Evolutionary conservation across 257 asterid species (phyloP).

Genomic region (Solanum tarapatanum): DNA sequence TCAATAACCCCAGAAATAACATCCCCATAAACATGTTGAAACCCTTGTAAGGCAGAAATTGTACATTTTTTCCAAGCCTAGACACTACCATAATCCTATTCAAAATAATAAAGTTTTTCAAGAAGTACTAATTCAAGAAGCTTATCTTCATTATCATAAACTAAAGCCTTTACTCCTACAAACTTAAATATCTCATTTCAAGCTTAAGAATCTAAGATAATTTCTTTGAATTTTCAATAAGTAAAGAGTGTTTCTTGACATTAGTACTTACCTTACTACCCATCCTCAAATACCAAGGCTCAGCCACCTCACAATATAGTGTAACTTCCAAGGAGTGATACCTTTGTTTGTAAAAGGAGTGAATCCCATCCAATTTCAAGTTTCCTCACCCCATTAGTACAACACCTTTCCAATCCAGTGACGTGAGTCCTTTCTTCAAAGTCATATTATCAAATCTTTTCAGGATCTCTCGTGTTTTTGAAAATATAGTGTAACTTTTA

Average conservation of each 20-base stretch:
- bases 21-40: constrained; percentile 87
- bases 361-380: too few relatives aligned
- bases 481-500: too few relatives aligned
- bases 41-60: constrained; percentile 71
- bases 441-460: too few relatives aligned
- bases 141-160: constrained; percentile 47
- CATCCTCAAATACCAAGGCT: constrained; percentile 72
- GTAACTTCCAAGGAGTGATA: too few relatives aligned
- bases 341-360: too few relatives aligned
- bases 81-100: constrained; percentile 62
- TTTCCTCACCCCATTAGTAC: too few relatives aligned
- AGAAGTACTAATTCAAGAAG: constrained; percentile 55
- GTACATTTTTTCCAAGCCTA: constrained; percentile 82
- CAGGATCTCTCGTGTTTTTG: too few relatives aligned
- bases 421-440: too few relatives aligned
- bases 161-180: constrained; percentile 47
- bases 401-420: too few relatives aligned
- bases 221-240: constrained; percentile 44
- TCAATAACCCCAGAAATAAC: constrained; percentile 53
- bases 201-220: constrained; percentile 47
- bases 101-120: constrained; percentile 72
- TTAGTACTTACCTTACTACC: constrained; percentile 88
- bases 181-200: constrained; percentile 63
- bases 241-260: constrained; percentile 54
- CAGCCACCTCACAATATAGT: constrained; percentile 40